These are phyloP conservation scores for Paraglomus brasilianum DNA, from an alignment of 192 early-diverging fungal genomes.

Conservation along the genomic window DNA sequence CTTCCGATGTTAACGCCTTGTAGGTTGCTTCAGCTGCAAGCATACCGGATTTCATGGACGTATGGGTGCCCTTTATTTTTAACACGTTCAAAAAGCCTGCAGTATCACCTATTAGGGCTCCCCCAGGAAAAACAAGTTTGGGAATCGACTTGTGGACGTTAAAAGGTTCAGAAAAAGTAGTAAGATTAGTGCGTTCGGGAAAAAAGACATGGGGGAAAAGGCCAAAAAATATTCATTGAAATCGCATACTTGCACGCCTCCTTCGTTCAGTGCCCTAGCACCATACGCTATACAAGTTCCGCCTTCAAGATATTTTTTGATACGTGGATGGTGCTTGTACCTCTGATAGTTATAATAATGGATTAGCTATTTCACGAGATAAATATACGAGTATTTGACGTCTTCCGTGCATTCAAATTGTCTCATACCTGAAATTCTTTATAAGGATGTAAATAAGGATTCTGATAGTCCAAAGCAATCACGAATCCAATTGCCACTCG, in stretches of 20 bases:
- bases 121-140: constrained; percentile 91
- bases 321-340: constrained; percentile 90
- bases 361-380: neutral
- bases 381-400: no score
- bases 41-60: constrained; percentile 98
- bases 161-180: no score
- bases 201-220: no score
- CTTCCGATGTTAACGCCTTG: constrained; percentile 59
- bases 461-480: constrained; percentile 90
- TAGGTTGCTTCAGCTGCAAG: constrained; percentile 91
- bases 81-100: constrained; percentile 97
- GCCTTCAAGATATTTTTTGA: constrained; percentile 80
- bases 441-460: constrained; percentile 94
- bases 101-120: constrained; percentile 91
- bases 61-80: constrained; percentile 99
- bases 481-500: constrained; percentile 86
- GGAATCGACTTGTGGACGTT: constrained; percentile 90
- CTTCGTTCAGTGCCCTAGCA: constrained; percentile 96
- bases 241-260: constrained; percentile 68
- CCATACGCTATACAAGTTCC: constrained; percentile 91
- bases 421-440: constrained; percentile 87
- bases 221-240: no score
- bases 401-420: no score
- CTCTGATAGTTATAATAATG: constrained; percentile 55
- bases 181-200: no score